A percentile compares a stretch with the other conserved stretches of the same genome.
Evolutionary conservation across 2,329 filamentous ascomycete genomes (phyloP).

Genomic region (Verticillium nonalfalfae): DNA sequence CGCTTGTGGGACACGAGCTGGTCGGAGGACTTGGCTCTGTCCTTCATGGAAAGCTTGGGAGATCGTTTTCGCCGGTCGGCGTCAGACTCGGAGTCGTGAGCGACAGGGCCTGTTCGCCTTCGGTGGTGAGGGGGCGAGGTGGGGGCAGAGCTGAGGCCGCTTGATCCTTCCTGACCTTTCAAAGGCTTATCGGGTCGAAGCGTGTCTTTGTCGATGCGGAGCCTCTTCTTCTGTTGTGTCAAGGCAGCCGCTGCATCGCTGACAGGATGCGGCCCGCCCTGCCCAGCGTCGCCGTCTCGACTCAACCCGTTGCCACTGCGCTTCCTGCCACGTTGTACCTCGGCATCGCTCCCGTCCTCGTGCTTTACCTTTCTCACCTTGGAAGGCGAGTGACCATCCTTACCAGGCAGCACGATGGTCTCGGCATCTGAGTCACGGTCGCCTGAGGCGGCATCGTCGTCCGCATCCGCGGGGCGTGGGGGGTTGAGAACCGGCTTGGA

Average conservation of each 20-base stretch:
- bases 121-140: slow-evolving; percentile 43
- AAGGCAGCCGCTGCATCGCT: not conserved
- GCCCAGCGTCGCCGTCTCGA: slow-evolving; percentile 26
- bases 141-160: slow-evolving; percentile 52
- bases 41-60: slow-evolving; percentile 37
- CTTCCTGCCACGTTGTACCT: slow-evolving; percentile 26
- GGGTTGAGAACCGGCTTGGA: slow-evolving; percentile 11
- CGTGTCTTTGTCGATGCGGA: slow-evolving; percentile 32
- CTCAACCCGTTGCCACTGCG: slow-evolving; percentile 23
- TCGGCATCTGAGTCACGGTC: slow-evolving; percentile 66
- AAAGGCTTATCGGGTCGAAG: slow-evolving; percentile 22
- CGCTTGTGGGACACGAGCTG: slow-evolving; percentile 41
- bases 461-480: slow-evolving; percentile 24
- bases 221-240: slow-evolving; percentile 40
- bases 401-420: slow-evolving; percentile 62
- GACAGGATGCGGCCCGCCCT: slow-evolving; percentile 21
- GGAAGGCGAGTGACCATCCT: slow-evolving; percentile 57
- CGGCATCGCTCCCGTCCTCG: slow-evolving; percentile 55
- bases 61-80: slow-evolving; percentile 33
- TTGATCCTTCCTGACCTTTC: slow-evolving; percentile 45
- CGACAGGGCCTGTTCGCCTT: slow-evolving; percentile 25
- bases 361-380: slow-evolving; percentile 60
- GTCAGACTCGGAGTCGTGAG: slow-evolving; percentile 50
- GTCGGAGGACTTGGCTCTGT: slow-evolving; percentile 42
- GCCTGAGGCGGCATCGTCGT: slow-evolving; percentile 33